A percentile compares a stretch with the other conserved stretches of the same genome.
These are phyloP conservation scores for Gastrolobium villosum DNA, from an alignment of 306 rosid genomes.

Conservation along the genomic window DNA sequence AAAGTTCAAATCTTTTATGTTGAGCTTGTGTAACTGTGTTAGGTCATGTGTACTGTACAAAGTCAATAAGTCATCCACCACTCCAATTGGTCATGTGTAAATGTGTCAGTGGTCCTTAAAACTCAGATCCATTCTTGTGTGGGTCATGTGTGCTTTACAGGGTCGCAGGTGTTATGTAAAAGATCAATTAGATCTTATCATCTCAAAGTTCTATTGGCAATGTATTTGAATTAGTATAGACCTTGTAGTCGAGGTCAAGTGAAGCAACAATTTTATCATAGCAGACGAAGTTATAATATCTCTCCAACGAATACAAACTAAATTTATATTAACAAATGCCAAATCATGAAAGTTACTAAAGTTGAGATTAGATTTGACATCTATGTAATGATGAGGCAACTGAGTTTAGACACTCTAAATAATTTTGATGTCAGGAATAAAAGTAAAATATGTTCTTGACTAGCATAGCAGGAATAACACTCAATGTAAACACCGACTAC, in stretches of 20 bases:
- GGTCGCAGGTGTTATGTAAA: neutral
- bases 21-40: neutral
- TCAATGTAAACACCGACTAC: too few relatives aligned
- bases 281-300: neutral
- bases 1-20: neutral
- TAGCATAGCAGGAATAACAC: too few relatives aligned
- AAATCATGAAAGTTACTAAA: neutral
- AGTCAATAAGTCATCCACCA: constrained; percentile 24
- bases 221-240: neutral
- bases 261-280: neutral
- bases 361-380: neutral
- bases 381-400: neutral
- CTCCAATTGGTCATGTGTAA: neutral
- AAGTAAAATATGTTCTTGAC: too few relatives aligned
- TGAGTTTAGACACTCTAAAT: too few relatives aligned
- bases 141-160: neutral
- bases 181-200: neutral
- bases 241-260: neutral
- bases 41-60: neutral
- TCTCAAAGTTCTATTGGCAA: neutral
- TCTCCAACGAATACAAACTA: neutral
- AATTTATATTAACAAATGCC: neutral
- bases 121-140: neutral
- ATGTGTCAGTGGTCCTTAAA: constrained; percentile 24
- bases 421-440: too few relatives aligned